Base-by-base conservation (phyloP, 805 yeast genomes). In the Dipodascus geniculatus region DNA sequence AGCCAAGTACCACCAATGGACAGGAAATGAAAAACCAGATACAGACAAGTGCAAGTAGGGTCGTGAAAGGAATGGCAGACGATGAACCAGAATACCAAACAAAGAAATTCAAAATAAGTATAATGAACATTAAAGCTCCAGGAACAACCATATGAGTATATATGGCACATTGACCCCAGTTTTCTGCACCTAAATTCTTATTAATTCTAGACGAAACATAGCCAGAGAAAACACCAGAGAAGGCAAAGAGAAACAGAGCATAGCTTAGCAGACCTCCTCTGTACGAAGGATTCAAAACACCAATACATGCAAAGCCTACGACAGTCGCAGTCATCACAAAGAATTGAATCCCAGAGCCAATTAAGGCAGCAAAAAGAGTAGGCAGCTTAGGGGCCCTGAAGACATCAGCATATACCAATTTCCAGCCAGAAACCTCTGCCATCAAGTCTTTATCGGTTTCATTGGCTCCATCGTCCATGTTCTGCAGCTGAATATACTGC, bases 1-100 rank as follows among this genome's bases (percentile, higher is more conserved):
- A 68, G n/a, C 96, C 96, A 47, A 84, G 56, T 9, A 85, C 56
- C 6, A 90, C 83, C 52, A 88, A 70, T 1, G 96, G 96, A 9
- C 86, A 73, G 60, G 86, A 85, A n/a, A 85, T 65, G 14, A 83
- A 61, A 48, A 83, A 72, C 66, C 86, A 83, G 51, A 82, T 66
- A 6, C 75, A 58, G n/a, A 85, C 65, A 48, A 87, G 65, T 1
- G 79, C 74, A 4, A 84, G 67, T 20, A 87, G 75, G 0, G 95
- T 83, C 3, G 87, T 84, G 59, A 87, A 83, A 14, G 96, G 96
- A 48, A 87, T 71, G 0, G 91, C 89, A 51, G 77, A 72, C 0
- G 93, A 81, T 0, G 93, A 81, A 57, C 82, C 83, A 59, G 81
- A 76, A 1, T 83, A 83, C 87, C 90, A 85, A 8, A 85, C 81